Base-by-base conservation (phyloP, 176 grass and related monocot genomes). In the Juncus inflexus region DNA sequence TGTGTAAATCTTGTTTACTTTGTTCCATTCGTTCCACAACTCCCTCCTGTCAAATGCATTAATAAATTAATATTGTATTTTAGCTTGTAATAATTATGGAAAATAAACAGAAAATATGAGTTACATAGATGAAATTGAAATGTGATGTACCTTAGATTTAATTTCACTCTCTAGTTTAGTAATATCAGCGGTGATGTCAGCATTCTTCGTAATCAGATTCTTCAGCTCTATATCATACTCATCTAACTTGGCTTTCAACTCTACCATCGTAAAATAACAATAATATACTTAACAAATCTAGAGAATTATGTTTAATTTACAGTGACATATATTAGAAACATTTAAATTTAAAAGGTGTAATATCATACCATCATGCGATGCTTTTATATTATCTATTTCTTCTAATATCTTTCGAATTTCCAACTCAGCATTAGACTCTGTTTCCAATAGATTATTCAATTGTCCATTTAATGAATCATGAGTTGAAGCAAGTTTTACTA, bases 161-260 rank as follows among this genome's bases (percentile, higher is more conserved):
- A 91, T 75, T 65, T 91, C 81, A 1, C 84, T 81, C 58, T 91
- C 79, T 67, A 91, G 15, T 69, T 96, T 90, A 56, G 76, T 81
- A 67, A 91, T 64, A 42, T 42, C 72, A 64, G 73, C 75, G 76
- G 77, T 79, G 73, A 81, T 81, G 66, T 61, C 74, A 64, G 75
- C 74, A 83, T 87, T 80, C 63, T 91, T 83, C 59, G 91, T 84
- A 74, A 84, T 96, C 38, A 86, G 69, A 79, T 96, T 82, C 42
- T 91, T 87, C 42, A 91, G 80, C 36, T 73, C 71, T 39, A 73
- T 86, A 64, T 91, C 92, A 77, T 78, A 96, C 74, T 91, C 87
- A 74, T 91, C 92, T 37, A 87, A 96, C 84, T 83, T 90, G 35
- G 71, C 64, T 72, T 96, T 96, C 92, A 87, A 96, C 13, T 96